phyloP scores from a whole-genome alignment of 164 flowering plant species.

The Taxillus chinensis region DNA sequence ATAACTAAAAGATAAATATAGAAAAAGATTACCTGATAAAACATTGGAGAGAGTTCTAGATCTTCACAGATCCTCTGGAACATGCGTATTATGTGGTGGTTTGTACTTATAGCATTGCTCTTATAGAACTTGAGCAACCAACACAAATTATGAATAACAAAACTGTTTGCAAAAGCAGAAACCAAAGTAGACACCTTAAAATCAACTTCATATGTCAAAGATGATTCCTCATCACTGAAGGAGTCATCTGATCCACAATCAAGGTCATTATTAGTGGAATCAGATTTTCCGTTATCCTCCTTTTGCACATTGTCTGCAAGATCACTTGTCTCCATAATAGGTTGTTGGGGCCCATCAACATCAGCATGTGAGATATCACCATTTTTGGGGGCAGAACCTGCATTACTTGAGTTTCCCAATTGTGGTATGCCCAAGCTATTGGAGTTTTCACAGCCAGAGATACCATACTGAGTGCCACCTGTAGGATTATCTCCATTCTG shows the following conservation, averaged over 20 bases:
- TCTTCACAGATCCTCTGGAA: constrained; percentile 72
- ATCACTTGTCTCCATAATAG: constrained; percentile 10
- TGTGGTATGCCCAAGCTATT: constrained; percentile 7
- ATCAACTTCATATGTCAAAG: constrained; percentile 61
- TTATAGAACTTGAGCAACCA: constrained; percentile 91
- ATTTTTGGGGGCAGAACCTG: constrained; percentile 21
- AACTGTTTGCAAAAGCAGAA: constrained; percentile 56
- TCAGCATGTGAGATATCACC: constrained; percentile 10
- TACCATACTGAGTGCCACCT: constrained; percentile 16
- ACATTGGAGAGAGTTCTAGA: constrained; percentile 84
- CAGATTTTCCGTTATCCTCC: constrained; percentile 14
- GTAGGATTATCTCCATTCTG: constrained; percentile 11
- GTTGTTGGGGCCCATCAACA: constrained; percentile 22
- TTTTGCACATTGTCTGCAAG: constrained; percentile 12
- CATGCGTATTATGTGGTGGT: constrained; percentile 56
- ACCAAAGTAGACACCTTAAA: constrained; percentile 59
- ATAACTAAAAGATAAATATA: background rate
- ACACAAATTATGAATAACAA: constrained; percentile 62
- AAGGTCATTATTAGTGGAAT: constrained; percentile 19
- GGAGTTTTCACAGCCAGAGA: constrained; percentile 18
- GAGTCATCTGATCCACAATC: constrained; percentile 30
- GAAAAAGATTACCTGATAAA: constrained; percentile 63
- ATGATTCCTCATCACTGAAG: constrained; percentile 56
- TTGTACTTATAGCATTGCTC: constrained; percentile 58
- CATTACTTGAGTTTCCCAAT: constrained; percentile 11